phyloP scores from a whole-genome alignment of 2,329 filamentous ascomycete genomes.

The Diaporthe australafricana region DNA sequence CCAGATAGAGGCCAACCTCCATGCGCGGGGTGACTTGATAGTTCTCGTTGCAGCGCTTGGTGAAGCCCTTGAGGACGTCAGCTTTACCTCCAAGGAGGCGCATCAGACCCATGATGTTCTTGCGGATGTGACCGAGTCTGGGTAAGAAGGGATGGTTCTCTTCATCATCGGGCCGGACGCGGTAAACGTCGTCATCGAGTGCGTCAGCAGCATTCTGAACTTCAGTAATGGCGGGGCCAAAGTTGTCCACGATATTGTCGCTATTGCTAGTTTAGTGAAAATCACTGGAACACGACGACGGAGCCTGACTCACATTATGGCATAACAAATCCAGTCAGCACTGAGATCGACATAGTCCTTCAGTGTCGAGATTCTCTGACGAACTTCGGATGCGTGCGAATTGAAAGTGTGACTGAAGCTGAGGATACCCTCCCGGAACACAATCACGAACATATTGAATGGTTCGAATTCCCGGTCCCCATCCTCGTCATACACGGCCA shows the following conservation, averaged over 20 bases:
- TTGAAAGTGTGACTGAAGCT: conserved; percentile 95
- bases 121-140: conserved; percentile 89
- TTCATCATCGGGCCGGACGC: conserved; percentile 90
- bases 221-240: conserved; percentile 87
- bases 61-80: conserved; percentile 97
- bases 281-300: neutral
- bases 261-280: conserved; percentile 52
- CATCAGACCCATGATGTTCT: conserved; percentile 94
- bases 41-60: conserved; percentile 98
- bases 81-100: conserved; percentile 95
- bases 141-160: conserved; percentile 78
- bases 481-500: conserved; percentile 79
- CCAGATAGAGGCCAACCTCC: conserved; percentile 95
- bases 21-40: conserved; percentile 95
- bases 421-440: conserved; percentile 93
- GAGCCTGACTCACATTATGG: conserved; percentile 79
- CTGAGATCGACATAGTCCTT: conserved; percentile 96
- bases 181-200: conserved; percentile 96
- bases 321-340: conserved; percentile 99
- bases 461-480: conserved; percentile 89
- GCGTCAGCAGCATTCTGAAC: conserved; percentile 90
- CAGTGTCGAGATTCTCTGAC: conserved; percentile 89
- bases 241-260: conserved; percentile 97
- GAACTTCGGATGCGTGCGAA: conserved; percentile 87
- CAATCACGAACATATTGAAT: conserved; percentile 95